Evolutionary conservation across 805 yeast genomes (phyloP).

Genomic region (Teunomyces panamensis): DNA sequence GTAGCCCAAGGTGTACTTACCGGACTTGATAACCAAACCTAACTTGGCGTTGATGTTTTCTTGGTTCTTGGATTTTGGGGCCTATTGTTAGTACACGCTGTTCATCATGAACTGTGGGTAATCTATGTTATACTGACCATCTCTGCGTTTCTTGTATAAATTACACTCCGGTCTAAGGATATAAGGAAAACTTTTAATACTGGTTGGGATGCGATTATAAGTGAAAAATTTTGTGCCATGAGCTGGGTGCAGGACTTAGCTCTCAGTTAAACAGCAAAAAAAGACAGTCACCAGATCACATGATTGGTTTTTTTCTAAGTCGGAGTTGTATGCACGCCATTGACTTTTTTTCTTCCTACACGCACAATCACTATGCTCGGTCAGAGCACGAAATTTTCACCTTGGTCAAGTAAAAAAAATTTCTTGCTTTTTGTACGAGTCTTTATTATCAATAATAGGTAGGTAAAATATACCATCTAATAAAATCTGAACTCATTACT

Average conservation of each 20-base stretch:
- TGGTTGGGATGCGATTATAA: constrained; percentile 3
- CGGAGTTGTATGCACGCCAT: neutral
- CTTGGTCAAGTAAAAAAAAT: constrained; percentile 7
- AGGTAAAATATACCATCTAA: constrained; percentile 8
- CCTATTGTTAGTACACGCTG: constrained; percentile 55
- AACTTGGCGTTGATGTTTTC: constrained; percentile 98
- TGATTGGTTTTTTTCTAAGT: neutral
- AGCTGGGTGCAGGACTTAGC: neutral
- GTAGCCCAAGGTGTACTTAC: constrained; percentile 99
- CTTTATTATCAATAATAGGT: constrained; percentile 15
- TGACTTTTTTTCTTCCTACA: neutral
- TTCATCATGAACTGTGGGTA: neutral
- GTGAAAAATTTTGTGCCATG: constrained; percentile 6
- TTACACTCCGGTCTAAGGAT: constrained; percentile 89
- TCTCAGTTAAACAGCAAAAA: neutral
- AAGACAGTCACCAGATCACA: constrained; percentile 8
- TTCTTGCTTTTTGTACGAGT: constrained; percentile 9
- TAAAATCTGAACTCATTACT: constrained; percentile 20
- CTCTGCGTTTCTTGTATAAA: constrained; percentile 69
- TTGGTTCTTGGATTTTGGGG: constrained; percentile 92
- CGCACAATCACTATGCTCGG: neutral
- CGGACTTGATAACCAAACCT: constrained; percentile 97
- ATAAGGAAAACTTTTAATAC: constrained; percentile 3
- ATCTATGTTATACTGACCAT: constrained; percentile 73
- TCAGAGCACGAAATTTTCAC: constrained; percentile 5